phyloP scores from a whole-genome alignment of 192 early-diverging fungal genomes.

The Dissophora ornata region DNA sequence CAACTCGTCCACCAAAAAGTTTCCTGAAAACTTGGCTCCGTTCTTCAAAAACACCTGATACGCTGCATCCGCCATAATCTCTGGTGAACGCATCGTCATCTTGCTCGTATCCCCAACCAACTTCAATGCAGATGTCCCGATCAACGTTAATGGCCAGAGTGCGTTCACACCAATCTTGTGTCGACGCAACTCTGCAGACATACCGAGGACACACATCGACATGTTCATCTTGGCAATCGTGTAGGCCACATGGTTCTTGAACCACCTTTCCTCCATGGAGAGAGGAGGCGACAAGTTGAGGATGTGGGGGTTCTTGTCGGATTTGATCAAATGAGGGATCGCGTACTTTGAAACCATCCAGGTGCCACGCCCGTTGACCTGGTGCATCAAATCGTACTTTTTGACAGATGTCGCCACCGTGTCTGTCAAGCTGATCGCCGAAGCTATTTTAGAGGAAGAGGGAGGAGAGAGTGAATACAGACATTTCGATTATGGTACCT shows the following conservation, averaged over 20 bases:
- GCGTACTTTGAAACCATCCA: constrained; percentile 82
- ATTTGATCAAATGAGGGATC: constrained; percentile 74
- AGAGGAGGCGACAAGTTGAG: constrained; percentile 81
- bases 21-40: constrained; percentile 64
- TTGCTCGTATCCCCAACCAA: constrained; percentile 46
- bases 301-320: constrained; percentile 76
- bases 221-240: constrained; percentile 81
- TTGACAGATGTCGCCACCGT: constrained; percentile 67
- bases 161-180: constrained; percentile 80
- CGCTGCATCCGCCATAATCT: constrained; percentile 84
- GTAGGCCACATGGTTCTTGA: constrained; percentile 73
- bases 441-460: constrained; percentile 56
- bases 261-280: constrained; percentile 76
- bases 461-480: background rate
- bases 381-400: constrained; percentile 81
- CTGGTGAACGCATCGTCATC: constrained; percentile 57
- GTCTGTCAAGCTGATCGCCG: constrained; percentile 76
- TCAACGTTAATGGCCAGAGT: constrained; percentile 75
- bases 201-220: constrained; percentile 79
- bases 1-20: constrained; percentile 85
- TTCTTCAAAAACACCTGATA: constrained; percentile 70
- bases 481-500: too few relatives aligned
- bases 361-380: constrained; percentile 82
- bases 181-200: constrained; percentile 72
- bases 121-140: constrained; percentile 78